Base-by-base conservation (phyloP, 164 flowering plant species). In the Malania oleifera region DNA sequence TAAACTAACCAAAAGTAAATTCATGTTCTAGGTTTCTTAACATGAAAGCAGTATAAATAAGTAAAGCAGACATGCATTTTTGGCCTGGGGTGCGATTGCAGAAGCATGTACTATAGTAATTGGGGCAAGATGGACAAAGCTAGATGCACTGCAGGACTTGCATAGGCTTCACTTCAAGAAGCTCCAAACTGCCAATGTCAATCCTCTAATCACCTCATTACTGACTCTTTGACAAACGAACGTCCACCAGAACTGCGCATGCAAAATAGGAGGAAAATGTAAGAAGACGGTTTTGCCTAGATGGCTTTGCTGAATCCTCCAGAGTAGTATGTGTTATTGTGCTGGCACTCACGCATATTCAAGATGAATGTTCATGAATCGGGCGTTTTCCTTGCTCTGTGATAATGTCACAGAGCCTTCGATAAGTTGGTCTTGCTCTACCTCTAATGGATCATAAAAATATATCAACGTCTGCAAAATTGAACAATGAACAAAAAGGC, bases 361-460 rank as follows among this genome's bases (percentile, higher is more conserved):
- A 13, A 95, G 86, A 62, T 81, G 89, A 48, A 95, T 85, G 70
- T 88, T 86, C 85, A 95, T 78, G 70, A 90, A 95, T 25, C 97
- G 78, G 18, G 73, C 50, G 35, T 88, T 95, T 67, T 90, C 96
- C 71, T 75, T 88, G 86, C 96, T 90, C 61, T 91, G 97, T 17
- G 95, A 70, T 27, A 95, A 66, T 29, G 83, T 80, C 35, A 84
- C 67, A 40, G 89, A 85, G 61, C 99, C 97, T 71, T 95, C 95
- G 67, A 95, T 95, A 15, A 79, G 47, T 71, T 95, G 96, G 68
- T 91, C 96, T 75, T 91, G 95, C 76, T 86, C 87, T 71, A 95
- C 74, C 31, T 88, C 93, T 60, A 86, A 68, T 12, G 97, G 97
- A 9, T 95, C 96, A 54, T 85, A 91, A 35, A 91, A 83, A 75